Conservation (phyloP, 371 early-diverging fungal species). For the Lichtheimia ramosa region DNA sequence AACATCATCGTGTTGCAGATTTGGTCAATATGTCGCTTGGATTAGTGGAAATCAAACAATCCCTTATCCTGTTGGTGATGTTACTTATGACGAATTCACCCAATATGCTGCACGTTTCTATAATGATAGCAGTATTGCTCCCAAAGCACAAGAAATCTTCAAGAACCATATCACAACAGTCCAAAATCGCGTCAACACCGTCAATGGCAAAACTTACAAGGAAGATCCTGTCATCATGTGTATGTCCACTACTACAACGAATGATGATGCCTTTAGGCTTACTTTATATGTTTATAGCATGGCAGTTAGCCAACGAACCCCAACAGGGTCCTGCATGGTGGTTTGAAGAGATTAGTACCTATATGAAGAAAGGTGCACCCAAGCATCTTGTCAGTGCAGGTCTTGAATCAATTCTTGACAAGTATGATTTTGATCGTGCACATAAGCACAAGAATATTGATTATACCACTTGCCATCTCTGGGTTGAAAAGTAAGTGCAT, state of each 20-base stretch:
- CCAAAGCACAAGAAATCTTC: conserved; percentile 29
- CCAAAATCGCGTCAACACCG: conserved; percentile 31
- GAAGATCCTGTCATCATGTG: conserved; percentile 44
- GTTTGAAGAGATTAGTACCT: conserved; percentile 43
- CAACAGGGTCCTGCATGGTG: conserved; percentile 40
- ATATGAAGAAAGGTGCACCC: conserved; percentile 47
- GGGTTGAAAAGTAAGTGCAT: conserved; percentile 57
- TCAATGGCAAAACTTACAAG: conserved; percentile 37
- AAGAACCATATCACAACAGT: conserved; percentile 34
- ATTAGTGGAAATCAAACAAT: conserved; percentile 30
- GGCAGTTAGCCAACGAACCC: conserved; percentile 52
- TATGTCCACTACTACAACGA: neutral
- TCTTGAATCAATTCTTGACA: conserved; percentile 50
- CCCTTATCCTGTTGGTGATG: conserved; percentile 44
- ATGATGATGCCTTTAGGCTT: no score
- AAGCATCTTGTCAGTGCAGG: conserved; percentile 57
- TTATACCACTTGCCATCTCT: conserved; percentile 55
- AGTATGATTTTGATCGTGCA: conserved; percentile 45
- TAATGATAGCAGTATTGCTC: conserved; percentile 18
- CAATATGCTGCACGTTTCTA: conserved; percentile 42
- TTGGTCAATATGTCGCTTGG: conserved; percentile 62
- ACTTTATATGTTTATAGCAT: conserved; percentile 20
- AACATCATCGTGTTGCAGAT: conserved; percentile 15
- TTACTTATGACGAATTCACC: conserved; percentile 23
- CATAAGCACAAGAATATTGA: conserved; percentile 45